phyloP scores from a whole-genome alignment of 176 grass and related monocot genomes.

The Avena atlantica region DNA sequence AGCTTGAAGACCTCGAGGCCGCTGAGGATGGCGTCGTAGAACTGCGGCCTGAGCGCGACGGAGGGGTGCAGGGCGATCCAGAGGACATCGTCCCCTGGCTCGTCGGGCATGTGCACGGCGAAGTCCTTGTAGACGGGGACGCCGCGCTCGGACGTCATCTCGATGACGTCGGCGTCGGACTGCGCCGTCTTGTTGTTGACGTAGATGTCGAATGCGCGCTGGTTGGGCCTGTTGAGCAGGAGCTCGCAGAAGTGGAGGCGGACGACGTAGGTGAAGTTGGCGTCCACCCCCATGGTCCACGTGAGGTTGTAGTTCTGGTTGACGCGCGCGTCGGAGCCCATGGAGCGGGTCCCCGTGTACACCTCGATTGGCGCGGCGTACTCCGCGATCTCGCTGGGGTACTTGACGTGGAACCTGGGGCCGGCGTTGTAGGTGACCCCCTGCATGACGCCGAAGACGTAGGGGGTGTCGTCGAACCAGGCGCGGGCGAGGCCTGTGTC shows the following conservation, averaged over 20 bases:
- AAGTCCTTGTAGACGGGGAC: conserved; percentile 81
- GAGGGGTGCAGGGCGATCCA: conserved; percentile 81
- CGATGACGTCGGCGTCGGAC: conserved; percentile 65
- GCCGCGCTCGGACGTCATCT: conserved; percentile 52
- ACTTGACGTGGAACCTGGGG: conserved; percentile 49
- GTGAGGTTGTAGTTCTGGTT: conserved; percentile 87
- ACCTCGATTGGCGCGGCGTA: conserved; percentile 60
- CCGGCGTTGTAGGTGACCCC: conserved; percentile 60
- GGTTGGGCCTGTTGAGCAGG: conserved; percentile 63
- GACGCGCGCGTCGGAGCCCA: conserved; percentile 73
- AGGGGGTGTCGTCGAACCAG: conserved; percentile 84
- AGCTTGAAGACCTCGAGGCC: conserved; percentile 92
- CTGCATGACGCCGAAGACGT: conserved; percentile 50
- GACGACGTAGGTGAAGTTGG: conserved; percentile 82
- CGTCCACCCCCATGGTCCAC: conserved; percentile 66
- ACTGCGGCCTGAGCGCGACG: conserved; percentile 62
- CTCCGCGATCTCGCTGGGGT: conserved; percentile 50
- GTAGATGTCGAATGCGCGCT: conserved; percentile 79
- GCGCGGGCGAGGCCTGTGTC: conserved; percentile 63
- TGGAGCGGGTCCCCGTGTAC: conserved; percentile 66
- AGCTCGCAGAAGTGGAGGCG: conserved; percentile 88
- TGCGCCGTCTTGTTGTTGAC: conserved; percentile 86
- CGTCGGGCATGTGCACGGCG: conserved; percentile 47
- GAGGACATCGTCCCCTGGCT: conserved; percentile 48
- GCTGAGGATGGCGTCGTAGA: conserved; percentile 76